phyloP scores from a whole-genome alignment of 768 basidiomycete species.

The Lentinula guzmanii region DNA sequence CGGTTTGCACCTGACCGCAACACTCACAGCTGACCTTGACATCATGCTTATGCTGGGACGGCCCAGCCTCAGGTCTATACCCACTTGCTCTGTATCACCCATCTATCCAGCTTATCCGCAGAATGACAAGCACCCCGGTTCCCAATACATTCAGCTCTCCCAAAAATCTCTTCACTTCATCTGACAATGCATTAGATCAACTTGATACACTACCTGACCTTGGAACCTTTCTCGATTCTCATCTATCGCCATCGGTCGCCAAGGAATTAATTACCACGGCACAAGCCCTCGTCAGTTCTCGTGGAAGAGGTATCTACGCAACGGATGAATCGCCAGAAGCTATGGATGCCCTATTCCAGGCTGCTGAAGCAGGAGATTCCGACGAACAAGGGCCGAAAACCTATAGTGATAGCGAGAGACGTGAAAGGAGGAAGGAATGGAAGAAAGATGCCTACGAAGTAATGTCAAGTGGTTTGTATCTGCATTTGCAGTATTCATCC shows the following conservation, averaged over 20 bases:
- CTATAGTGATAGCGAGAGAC: constrained; percentile 28
- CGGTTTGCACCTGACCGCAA: background rate
- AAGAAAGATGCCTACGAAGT: constrained; percentile 37
- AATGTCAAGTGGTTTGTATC: constrained; percentile 28
- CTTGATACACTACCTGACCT: constrained; percentile 1
- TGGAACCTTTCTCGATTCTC: constrained; percentile 30
- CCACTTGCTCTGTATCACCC: background rate
- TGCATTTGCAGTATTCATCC: background rate
- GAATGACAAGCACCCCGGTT: background rate
- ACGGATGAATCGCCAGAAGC: constrained; percentile 45
- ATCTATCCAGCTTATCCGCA: background rate
- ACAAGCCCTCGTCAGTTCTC: constrained; percentile 36
- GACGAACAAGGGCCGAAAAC: constrained; percentile 15
- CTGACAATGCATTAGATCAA: constrained; percentile 13
- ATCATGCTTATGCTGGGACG: background rate
- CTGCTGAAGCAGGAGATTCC: constrained; percentile 21
- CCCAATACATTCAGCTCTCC: constrained; percentile 22
- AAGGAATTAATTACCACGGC: constrained; percentile 38
- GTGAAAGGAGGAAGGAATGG: constrained; percentile 35
- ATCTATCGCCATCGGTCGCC: constrained; percentile 34
- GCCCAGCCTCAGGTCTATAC: background rate
- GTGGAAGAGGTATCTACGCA: constrained; percentile 48
- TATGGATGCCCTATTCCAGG: constrained; percentile 31
- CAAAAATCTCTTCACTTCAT: constrained; percentile 25
- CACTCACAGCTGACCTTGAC: background rate